Evolutionary conservation across 148 eudicot species (phyloP).

Genomic region (Silene uniflora): DNA sequence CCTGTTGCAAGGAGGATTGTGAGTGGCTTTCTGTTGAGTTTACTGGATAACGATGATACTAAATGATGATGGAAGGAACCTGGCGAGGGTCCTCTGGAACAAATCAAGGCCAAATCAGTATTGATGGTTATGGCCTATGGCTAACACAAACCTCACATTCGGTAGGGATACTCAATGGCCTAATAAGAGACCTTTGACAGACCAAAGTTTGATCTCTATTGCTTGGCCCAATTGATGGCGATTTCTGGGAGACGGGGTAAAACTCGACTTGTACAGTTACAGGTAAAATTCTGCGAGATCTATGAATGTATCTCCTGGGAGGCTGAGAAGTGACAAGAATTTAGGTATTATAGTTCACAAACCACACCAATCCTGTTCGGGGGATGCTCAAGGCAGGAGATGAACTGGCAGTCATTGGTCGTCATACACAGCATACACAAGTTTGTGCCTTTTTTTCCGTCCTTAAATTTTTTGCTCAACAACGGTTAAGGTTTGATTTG

Average conservation of each 20-base stretch:
- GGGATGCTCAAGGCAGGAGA: not conserved
- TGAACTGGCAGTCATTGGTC: not conserved
- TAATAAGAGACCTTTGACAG: not conserved
- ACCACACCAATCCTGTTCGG: not conserved
- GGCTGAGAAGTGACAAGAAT: not conserved
- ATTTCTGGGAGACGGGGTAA: not conserved
- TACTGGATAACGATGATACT: constrained; percentile 61
- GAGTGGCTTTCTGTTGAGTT: constrained; percentile 85
- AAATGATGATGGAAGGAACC: constrained; percentile 11
- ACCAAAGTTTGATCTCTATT: not conserved
- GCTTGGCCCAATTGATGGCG: not conserved
- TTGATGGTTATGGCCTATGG: not conserved
- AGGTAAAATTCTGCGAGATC: not conserved
- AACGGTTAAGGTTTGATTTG: too few species aligned
- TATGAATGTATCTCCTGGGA: not conserved
- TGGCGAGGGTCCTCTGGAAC: not conserved
- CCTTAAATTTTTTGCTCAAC: too few species aligned
- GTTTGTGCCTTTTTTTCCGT: too few species aligned
- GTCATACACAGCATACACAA: not conserved
- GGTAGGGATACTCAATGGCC: not conserved
- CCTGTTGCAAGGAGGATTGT: constrained; percentile 94
- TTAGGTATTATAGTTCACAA: not conserved
- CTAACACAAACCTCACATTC: not conserved
- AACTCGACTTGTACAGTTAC: not conserved
- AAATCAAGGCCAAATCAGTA: not conserved